A percentile compares a stretch with the other conserved stretches of the same genome.
Evolutionary conservation across 768 basidiomycete species (phyloP).

Genomic region (Hysterangium stoloniferum): DNA sequence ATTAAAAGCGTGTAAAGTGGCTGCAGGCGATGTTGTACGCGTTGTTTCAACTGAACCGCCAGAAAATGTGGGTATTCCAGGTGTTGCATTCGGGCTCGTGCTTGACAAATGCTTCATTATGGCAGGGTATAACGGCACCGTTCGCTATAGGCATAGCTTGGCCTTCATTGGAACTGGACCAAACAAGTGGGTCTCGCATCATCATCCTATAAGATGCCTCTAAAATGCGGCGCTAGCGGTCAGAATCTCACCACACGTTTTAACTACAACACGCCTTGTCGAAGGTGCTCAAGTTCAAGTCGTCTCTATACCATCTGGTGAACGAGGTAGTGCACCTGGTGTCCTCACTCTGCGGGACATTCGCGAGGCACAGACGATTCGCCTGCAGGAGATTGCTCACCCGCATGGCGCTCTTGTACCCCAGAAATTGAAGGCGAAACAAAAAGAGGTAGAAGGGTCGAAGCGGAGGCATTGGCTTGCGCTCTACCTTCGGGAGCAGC

Average conservation of each 20-base stretch:
- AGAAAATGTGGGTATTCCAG: slow-evolving; percentile 27
- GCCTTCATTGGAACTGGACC: slow-evolving; percentile 60
- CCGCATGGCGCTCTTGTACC: neutral
- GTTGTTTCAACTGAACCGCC: slow-evolving; percentile 33
- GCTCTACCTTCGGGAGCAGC: slow-evolving; percentile 54
- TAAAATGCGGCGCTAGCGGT: slow-evolving; percentile 34
- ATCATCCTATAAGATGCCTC: slow-evolving; percentile 14
- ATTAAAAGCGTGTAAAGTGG: slow-evolving; percentile 51
- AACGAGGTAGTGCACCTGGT: slow-evolving; percentile 25
- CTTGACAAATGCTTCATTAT: neutral
- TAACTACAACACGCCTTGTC: slow-evolving; percentile 52
- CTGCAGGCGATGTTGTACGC: slow-evolving; percentile 62
- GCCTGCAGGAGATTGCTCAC: slow-evolving; percentile 39
- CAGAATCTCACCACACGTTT: slow-evolving; percentile 45
- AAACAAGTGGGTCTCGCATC: slow-evolving; percentile 40
- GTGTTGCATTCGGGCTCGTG: neutral
- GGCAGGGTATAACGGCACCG: slow-evolving; percentile 23
- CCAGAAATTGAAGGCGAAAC: slow-evolving; percentile 24
- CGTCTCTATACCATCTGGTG: slow-evolving; percentile 23
- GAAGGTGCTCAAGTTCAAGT: slow-evolving; percentile 43
- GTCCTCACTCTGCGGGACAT: slow-evolving; percentile 43
- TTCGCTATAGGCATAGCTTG: slow-evolving; percentile 67
- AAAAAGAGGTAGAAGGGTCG: neutral
- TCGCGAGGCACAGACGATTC: slow-evolving; percentile 45
- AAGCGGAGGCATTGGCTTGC: slow-evolving; percentile 55